Percentiles rank a stretch among this genome's conserved stretches.
These are phyloP conservation scores for Corylus heterophylla DNA, from an alignment of 306 rosid species.

Conservation along the genomic window DNA sequence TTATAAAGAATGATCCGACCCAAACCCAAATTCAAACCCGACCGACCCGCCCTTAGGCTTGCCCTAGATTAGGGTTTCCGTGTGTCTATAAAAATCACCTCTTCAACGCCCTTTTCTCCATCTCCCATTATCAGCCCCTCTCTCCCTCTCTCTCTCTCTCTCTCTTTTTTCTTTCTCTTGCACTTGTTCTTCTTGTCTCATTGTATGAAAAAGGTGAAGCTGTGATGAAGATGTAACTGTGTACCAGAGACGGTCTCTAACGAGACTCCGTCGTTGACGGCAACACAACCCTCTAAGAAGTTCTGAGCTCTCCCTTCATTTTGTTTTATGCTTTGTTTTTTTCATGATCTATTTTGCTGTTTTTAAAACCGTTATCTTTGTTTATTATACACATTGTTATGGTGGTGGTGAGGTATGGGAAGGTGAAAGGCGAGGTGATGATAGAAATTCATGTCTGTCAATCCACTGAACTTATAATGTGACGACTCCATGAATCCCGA, in stretches of 20 bases:
- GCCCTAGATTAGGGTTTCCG: not conserved
- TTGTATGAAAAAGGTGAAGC: conserved; percentile 18
- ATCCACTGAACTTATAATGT: conserved; percentile 63
- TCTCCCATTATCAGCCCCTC: not conserved
- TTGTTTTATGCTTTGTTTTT: accelerated
- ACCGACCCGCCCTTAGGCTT: not conserved
- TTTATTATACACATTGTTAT: not conserved
- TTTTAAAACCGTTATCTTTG: no score
- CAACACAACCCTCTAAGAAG: conserved; percentile 94
- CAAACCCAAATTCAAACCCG: not conserved
- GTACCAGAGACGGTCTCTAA: conserved; percentile 52
- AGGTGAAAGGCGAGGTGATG: conserved; percentile 58
- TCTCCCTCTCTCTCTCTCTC: not conserved
- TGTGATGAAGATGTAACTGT: conserved; percentile 56
- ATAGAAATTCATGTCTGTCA: conserved; percentile 74
- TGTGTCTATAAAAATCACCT: not conserved
- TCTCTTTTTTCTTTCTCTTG: not conserved
- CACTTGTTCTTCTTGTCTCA: not conserved
- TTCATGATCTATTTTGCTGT: not conserved
- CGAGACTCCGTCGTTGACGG: conserved; percentile 60
- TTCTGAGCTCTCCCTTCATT: conserved; percentile 63
- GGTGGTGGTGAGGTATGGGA: not conserved
- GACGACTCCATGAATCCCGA: conserved; percentile 87
- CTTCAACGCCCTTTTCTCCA: not conserved
- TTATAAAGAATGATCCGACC: not conserved